phyloP scores from a whole-genome alignment of 1,139 yeast species.

The Lodderomyces orthopsilosis region DNA sequence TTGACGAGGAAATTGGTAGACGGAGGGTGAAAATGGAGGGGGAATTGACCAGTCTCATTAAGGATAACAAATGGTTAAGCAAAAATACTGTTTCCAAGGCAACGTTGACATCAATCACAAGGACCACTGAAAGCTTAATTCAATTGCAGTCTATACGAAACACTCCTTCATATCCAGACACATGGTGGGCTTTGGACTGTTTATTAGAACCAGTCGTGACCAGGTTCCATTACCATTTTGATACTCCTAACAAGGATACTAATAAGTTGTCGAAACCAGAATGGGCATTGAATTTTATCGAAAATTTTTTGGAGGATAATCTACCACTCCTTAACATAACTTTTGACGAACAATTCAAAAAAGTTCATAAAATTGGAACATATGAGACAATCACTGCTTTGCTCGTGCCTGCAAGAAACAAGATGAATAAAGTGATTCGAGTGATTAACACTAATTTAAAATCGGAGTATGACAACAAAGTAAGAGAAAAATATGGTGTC shows the following conservation, averaged over 20 bases:
- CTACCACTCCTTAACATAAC: constrained; percentile 32
- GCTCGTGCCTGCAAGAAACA: constrained; percentile 49
- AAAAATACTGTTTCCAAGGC: constrained; percentile 8
- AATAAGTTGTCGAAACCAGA: constrained; percentile 76
- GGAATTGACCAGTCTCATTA: constrained; percentile 9
- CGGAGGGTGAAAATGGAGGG: constrained; percentile 7
- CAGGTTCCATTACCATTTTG: constrained; percentile 76
- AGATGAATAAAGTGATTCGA: constrained; percentile 33
- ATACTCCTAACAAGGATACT: constrained; percentile 52
- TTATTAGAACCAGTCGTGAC: constrained; percentile 56
- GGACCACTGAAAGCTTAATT: constrained; percentile 23
- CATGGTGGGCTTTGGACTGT: constrained; percentile 59
- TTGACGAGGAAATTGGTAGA: constrained; percentile 2
- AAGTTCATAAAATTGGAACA: constrained; percentile 26
- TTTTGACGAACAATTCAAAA: constrained; percentile 31
- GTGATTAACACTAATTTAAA: constrained; percentile 23
- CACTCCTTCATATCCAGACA: constrained; percentile 37
- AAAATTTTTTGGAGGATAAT: constrained; percentile 49
- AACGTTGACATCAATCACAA: constrained; percentile 13
- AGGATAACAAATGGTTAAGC: constrained; percentile 19
- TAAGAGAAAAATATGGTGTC: constrained; percentile 43
- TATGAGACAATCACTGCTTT: constrained; percentile 57
- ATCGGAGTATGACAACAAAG: constrained; percentile 11
- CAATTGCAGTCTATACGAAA: constrained; percentile 35
- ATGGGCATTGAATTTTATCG: constrained; percentile 63